Evolutionary conservation across 257 asterid genomes (phyloP).

Genomic region (Verbascum thapsus): DNA sequence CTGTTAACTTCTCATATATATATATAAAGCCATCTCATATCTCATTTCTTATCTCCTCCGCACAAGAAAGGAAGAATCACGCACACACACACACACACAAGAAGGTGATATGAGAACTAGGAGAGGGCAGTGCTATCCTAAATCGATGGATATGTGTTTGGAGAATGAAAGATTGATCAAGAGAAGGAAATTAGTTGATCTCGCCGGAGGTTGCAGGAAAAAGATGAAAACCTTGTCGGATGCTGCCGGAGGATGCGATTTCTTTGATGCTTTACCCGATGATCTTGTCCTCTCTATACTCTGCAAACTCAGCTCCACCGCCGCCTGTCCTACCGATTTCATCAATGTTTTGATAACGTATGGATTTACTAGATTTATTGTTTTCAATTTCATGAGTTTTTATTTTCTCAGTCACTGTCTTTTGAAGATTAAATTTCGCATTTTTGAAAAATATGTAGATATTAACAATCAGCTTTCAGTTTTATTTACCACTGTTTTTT

Average conservation of each 20-base stretch:
- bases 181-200: constrained; percentile 35
- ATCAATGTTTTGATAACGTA: constrained; percentile 69
- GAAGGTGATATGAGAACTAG: constrained; percentile 53
- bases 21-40: constrained; percentile 15
- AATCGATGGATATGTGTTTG: constrained; percentile 36
- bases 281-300: constrained; percentile 76
- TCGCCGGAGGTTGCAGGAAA: constrained; percentile 42
- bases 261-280: constrained; percentile 73
- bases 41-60: constrained; percentile 35
- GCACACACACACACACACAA: constrained; percentile 13
- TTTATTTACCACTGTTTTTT: too few species aligned
- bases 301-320: constrained; percentile 69
- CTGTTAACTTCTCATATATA: background rate
- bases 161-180: constrained; percentile 29
- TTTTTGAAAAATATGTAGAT: too few species aligned
- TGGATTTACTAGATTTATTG: constrained; percentile 19
- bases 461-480: too few species aligned
- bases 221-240: constrained; percentile 39
- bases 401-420: too few species aligned
- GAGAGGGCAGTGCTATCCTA: constrained; percentile 57
- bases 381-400: background rate
- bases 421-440: too few species aligned
- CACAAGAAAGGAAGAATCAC: constrained; percentile 26
- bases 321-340: constrained; percentile 69
- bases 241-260: constrained; percentile 36